These are phyloP conservation scores for Raffaelea deltoideospora DNA, from an alignment of 2,329 filamentous ascomycete species.

Conservation along the genomic window DNA sequence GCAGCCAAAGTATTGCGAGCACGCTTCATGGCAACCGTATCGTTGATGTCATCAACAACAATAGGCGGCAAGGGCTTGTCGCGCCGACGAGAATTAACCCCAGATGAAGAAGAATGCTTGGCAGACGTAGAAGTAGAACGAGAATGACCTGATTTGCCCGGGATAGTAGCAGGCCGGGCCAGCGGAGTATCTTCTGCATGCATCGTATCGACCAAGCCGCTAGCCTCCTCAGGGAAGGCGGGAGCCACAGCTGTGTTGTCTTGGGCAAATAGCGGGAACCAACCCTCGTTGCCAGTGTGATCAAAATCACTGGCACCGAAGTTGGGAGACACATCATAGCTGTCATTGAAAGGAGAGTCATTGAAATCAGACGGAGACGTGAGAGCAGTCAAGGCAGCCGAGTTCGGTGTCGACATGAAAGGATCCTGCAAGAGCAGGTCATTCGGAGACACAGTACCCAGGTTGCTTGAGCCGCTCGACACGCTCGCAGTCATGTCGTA, in stretches of 20 bases:
- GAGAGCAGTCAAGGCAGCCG: constrained; percentile 64
- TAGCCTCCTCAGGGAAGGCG: constrained; percentile 6
- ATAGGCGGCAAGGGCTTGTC: constrained; percentile 72
- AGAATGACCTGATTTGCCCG: constrained; percentile 33
- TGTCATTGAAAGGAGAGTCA: constrained; percentile 62
- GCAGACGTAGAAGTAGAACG: constrained; percentile 19
- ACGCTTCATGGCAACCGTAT: constrained; percentile 76
- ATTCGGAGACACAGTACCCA: constrained; percentile 69
- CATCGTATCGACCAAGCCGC: constrained; percentile 28
- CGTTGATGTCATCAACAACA: constrained; percentile 55
- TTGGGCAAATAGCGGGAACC: constrained; percentile 61
- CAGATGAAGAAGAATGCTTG: constrained; percentile 54
- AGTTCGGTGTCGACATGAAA: constrained; percentile 65
- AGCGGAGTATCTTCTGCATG: constrained; percentile 32
- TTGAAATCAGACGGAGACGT: constrained; percentile 71
- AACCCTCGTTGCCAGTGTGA: constrained; percentile 33
- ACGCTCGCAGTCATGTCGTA: constrained; percentile 33
- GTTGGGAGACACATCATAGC: constrained; percentile 65
- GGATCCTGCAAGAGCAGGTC: constrained; percentile 59
- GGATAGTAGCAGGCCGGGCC: constrained; percentile 22
- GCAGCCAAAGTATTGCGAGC: constrained; percentile 87
- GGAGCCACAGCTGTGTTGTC: constrained; percentile 14
- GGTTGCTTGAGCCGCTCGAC: constrained; percentile 32
- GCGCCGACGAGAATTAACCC: constrained; percentile 58
- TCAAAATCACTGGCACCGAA: constrained; percentile 48